Base-by-base conservation (phyloP, 495 filamentous ascomycete genomes). In the Hypoxylon crocopeplum region DNA sequence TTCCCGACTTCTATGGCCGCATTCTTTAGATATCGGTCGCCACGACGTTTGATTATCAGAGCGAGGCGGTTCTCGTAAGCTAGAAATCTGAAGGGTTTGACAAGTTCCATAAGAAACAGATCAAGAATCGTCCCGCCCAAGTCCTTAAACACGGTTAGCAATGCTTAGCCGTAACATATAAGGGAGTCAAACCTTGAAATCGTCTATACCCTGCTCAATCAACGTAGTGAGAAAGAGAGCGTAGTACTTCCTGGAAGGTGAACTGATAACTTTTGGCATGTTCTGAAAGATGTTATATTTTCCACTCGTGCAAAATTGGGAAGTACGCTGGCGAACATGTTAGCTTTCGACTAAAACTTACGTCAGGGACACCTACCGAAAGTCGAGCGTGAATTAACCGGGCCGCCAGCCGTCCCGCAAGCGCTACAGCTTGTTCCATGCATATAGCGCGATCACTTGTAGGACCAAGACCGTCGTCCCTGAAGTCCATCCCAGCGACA, bases 1-100 rank as follows among this genome's bases (percentile, higher is more conserved):
- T 59, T 65, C 8, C 62, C 57, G 15, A 41, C 27, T 8, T 69
- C 59, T 20, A 78, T 69, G 3, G 65, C 57, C 7, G 62, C 69
- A 8, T 63, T 40, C 12, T 66, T 50, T 10, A 79, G 19, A 56
- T 75, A 77, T 0, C 67, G 64, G 1, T 74, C 63, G 8, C 63
- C 55, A 20, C 62, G 68, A 4, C 53, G 57, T 39, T 74, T 69
- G 19, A 79, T 61, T 2, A 67, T 59, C n/a, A 71, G 60, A 22
- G 71, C 76, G 1, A 81, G 66, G 21, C 68, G 70, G 41, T 75
- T 78, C 51, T 81, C 78, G 40, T 72, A 78, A 8, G 62, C 62
- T 7, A 78, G 40, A 24, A 67, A 66, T 29, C 58, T 50, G 15
- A 16, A 40, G 5, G 78, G 78, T 61, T 75, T 77, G 21, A 69